Evolutionary conservation across 2,329 filamentous ascomycete genomes (phyloP).

Genomic region (Ceratocystis harringtonii): DNA sequence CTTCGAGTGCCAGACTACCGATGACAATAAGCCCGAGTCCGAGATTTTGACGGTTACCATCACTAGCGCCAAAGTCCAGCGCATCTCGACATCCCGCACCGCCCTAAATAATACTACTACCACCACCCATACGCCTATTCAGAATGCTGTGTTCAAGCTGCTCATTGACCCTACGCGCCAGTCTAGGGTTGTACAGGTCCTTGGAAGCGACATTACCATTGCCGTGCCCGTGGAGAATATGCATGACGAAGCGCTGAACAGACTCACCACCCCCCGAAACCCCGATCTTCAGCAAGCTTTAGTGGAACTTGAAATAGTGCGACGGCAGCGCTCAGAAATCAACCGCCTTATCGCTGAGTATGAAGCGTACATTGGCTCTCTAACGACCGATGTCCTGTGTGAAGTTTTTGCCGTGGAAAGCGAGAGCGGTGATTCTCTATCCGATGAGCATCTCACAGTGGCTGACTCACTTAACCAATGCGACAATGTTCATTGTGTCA

Average conservation of each 20-base stretch:
- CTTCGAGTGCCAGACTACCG: slow-evolving; percentile 11
- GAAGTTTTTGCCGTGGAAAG: neutral
- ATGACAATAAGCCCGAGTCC: slow-evolving; percentile 4
- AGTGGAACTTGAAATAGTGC: slow-evolving; percentile 14
- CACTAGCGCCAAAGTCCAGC: slow-evolving; percentile 9
- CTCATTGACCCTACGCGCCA: slow-evolving; percentile 13
- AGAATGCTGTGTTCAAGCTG: slow-evolving; percentile 16
- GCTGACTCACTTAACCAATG: neutral
- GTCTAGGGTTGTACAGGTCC: slow-evolving; percentile 14
- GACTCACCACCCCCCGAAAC: slow-evolving; percentile 10
- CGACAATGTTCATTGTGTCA: slow-evolving; percentile 13
- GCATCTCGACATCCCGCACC: slow-evolving; percentile 7
- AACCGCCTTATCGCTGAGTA: slow-evolving; percentile 10
- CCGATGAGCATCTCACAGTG: neutral
- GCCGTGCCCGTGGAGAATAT: slow-evolving; percentile 6
- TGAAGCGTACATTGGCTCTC: slow-evolving; percentile 14
- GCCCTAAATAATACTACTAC: slow-evolving; percentile 8
- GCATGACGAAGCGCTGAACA: neutral
- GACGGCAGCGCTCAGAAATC: slow-evolving; percentile 10
- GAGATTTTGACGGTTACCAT: slow-evolving; percentile 15
- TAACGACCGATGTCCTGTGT: slow-evolving; percentile 15
- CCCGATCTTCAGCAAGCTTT: slow-evolving; percentile 14
- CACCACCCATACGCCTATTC: slow-evolving; percentile 4
- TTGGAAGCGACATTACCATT: slow-evolving; percentile 12
- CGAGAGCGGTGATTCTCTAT: neutral